These are phyloP conservation scores for Monosporascus sp. DNA, from an alignment of 2,329 filamentous ascomycete genomes.

Conservation along the genomic window DNA sequence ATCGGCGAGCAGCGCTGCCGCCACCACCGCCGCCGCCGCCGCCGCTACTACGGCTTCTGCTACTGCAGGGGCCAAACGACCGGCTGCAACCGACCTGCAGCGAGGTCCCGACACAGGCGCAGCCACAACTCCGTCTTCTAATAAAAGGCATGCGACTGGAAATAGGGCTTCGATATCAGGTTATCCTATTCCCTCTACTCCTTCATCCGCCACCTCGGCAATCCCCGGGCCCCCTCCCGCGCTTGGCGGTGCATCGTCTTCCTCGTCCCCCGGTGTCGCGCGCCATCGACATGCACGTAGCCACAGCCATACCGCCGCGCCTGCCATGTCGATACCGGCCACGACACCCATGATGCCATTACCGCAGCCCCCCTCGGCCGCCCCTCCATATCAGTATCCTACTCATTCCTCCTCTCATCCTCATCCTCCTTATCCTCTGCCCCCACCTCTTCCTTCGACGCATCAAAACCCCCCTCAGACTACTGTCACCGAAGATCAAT, in stretches of 20 bases:
- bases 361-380: slow-evolving; percentile 1
- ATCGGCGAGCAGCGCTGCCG: slow-evolving; percentile 13
- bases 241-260: neutral
- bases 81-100: slow-evolving; percentile 30
- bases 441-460: slow-evolving; percentile 13
- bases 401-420: neutral
- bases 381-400: neutral
- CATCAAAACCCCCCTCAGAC: slow-evolving; percentile 16
- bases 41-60: slow-evolving; percentile 6
- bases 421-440: slow-evolving; percentile 8
- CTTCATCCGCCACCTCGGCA: neutral
- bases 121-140: slow-evolving; percentile 17
- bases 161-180: slow-evolving; percentile 2
- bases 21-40: slow-evolving; percentile 12
- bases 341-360: slow-evolving; percentile 1
- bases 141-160: slow-evolving; percentile 26
- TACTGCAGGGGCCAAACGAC: slow-evolving; percentile 25
- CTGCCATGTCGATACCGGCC: neutral
- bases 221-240: slow-evolving; percentile 3
- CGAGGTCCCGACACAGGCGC: slow-evolving; percentile 26
- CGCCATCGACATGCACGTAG: slow-evolving; percentile 1
- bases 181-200: slow-evolving; percentile 4
- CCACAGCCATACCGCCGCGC: neutral
- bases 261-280: slow-evolving; percentile 3
- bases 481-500: slow-evolving; percentile 26